Base-by-base conservation (phyloP, 129 eudicot species). In the Lactuca saligna region DNA sequence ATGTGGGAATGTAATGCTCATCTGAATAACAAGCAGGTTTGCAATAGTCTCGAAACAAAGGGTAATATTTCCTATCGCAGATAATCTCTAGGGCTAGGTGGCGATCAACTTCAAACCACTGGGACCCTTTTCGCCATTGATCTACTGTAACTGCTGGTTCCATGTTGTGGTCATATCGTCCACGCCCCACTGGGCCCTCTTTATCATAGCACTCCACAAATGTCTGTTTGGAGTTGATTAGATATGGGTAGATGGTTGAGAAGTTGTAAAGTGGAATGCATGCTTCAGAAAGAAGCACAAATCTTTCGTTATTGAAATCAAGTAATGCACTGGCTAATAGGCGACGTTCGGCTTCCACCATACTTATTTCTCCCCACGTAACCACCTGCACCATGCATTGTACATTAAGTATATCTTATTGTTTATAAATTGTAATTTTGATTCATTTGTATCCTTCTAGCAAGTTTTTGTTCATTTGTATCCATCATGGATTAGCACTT, bases 51-150 rank as follows among this genome's bases (percentile, higher is more conserved):
- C 77, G 56, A 63, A 89, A 89, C 61, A 83, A 49, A 0, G 74
- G 68, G 42, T 41, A 77, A 57, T 76, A 89, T 37, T 50, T 73
- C 4, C 58, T 57, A 61, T 89, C 96, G 0, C 89, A 69, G 3
- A 89, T 57, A 31, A 86, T 61, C 79, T 86, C 87, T 3, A 77
- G 11, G n/a, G 96, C 96, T 13, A 89, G 75, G 59, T 79, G 74
- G 2, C 96, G 89, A 73, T 81, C 79, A 54, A 83, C 72, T 71
- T 85, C 91, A 50, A 85, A 81, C 96, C 96, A 88, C 41, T 88
- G 96, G 10, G 96, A 72, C 8, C 91, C 96, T 72, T 88, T 88
- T 34, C 89, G 79, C 96, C 96, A 88, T 38, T 88, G 84, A 56
- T 66, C 65, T 2, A 76, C 15, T 5, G 69, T 70, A 0, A 88